These are phyloP conservation scores for Saccharomyces hybrid DNA, from an alignment of 1,139 yeast genomes.

Conservation along the genomic window DNA sequence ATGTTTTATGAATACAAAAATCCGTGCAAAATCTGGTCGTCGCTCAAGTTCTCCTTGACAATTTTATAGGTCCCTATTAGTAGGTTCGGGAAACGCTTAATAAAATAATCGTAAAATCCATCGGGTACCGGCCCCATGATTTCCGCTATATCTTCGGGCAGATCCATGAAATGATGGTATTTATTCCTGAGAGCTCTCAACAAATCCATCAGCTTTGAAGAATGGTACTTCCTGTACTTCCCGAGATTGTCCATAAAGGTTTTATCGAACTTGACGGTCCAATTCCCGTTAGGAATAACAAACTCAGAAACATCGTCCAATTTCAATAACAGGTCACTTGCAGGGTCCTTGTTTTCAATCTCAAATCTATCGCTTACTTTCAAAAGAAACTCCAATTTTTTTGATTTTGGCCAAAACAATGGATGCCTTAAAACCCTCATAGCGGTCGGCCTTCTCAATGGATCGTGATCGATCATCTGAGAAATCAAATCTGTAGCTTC, in stretches of 20 bases:
- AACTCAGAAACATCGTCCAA: conserved; percentile 50
- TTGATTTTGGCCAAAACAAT: conserved; percentile 71
- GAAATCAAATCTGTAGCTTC: conserved; percentile 70
- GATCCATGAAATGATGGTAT: conserved; percentile 85
- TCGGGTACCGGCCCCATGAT: conserved; percentile 75
- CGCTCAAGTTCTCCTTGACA: conserved; percentile 47
- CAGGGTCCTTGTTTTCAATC: conserved; percentile 79
- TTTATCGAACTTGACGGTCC: conserved; percentile 70
- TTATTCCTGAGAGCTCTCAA: conserved; percentile 86
- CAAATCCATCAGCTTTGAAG: conserved; percentile 71
- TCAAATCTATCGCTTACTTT: conserved; percentile 90
- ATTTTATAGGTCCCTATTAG: conserved; percentile 68
- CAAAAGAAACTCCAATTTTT: conserved; percentile 71
- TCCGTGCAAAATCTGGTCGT: conserved; percentile 54
- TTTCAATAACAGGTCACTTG: conserved; percentile 52
- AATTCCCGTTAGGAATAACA: conserved; percentile 58
- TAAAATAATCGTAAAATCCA: conserved; percentile 75
- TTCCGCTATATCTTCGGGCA: conserved; percentile 54
- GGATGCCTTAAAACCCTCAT: conserved; percentile 69
- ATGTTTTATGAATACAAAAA: conserved; percentile 34
- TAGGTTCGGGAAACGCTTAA: conserved; percentile 64
- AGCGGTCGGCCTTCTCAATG: conserved; percentile 69
- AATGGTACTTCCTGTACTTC: conserved; percentile 80
- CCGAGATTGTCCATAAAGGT: conserved; percentile 76
- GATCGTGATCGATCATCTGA: conserved; percentile 64